Conservation (phyloP, 1,284 basidiomycete species). For the Clitocybe nebularis region DNA sequence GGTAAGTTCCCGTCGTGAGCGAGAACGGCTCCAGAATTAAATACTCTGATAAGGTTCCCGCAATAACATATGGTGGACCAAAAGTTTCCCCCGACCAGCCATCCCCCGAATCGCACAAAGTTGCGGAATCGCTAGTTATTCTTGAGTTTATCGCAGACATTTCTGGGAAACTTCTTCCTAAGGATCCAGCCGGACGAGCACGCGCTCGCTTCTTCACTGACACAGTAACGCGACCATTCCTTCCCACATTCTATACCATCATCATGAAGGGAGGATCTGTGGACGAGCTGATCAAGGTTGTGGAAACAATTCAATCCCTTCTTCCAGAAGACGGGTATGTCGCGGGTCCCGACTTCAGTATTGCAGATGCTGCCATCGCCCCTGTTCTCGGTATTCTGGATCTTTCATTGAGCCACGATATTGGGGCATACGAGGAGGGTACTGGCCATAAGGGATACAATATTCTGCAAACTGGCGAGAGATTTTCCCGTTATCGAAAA, state of each 20-base stretch:
- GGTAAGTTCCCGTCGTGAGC: conserved; percentile 30
- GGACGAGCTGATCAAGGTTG: conserved; percentile 33
- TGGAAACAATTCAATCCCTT: conserved; percentile 40
- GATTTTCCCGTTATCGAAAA: conserved; percentile 39
- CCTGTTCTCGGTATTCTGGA: conserved; percentile 46
- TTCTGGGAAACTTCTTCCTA: conserved; percentile 44
- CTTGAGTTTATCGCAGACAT: conserved; percentile 62
- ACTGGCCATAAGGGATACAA: conserved; percentile 37
- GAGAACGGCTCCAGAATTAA: too few relatives aligned
- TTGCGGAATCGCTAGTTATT: conserved; percentile 60
- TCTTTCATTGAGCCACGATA: conserved; percentile 37
- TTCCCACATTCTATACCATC: conserved; percentile 33
- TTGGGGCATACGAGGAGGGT: conserved; percentile 40
- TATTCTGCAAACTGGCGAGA: conserved; percentile 31
- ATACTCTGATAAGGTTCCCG: conserved; percentile 39
- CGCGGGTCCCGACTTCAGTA: conserved; percentile 44
- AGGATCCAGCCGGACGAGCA: conserved; percentile 52
- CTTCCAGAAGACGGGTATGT: conserved; percentile 39
- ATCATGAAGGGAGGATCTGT: conserved; percentile 36
- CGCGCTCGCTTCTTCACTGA: conserved; percentile 60
- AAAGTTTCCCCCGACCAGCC: conserved; percentile 46
- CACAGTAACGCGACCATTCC: conserved; percentile 38
- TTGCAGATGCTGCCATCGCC: conserved; percentile 50
- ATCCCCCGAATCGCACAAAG: conserved; percentile 51
- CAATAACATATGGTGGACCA: conserved; percentile 56